Evolutionary conservation across 1,139 yeast species (phyloP), one percentile per base, ranked within the genome.

Genomic region (Zygosaccharomyces sapae): DNA sequence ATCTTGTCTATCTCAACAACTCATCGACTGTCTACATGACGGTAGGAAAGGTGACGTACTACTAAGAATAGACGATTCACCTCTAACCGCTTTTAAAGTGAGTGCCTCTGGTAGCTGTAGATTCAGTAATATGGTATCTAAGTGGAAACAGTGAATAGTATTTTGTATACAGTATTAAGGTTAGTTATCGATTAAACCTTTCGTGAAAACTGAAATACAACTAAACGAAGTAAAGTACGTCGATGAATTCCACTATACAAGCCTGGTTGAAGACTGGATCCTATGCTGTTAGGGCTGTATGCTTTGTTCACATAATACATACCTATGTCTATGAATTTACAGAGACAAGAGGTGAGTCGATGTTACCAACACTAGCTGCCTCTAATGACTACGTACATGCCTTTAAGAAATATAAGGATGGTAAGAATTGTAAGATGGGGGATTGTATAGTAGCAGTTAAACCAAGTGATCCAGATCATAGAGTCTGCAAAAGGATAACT

Each of bases 401-500:
- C 2, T 72, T 82, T 55, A 92, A 88, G 64, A 72, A 79, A 46
- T 73, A 76, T 47, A 59, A 61, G 42, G 55, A 67, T 35, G 72
- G 71, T 1, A 69, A 83, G 47, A 73, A 73, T 13, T 65, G 88
- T 12, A 68, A 75, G 38, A 80, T 85, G 54, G 99, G 99, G 0
- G 98, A 92, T 63, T 76, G 94, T 50, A 77, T 94, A 3, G 94
- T 92, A 31, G 94, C 96, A 1, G 70, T 78, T 34, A 92, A 94
- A 63, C 98, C 98, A 0, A 87, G 95, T 2, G 94, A 86, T 55
- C 95, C 96, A 0, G 74, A 75, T 19, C 89, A 83, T 58, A 71
- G 95, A 48, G 95, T 92, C 3, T 92, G 97, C 62, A 92, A 92
- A 63, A 73, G 98, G 49, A 83, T 92, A 34, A 83, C 96, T 0